Base-by-base conservation (phyloP, 2,329 filamentous ascomycete genomes). In the Dactylellina cionopaga region DNA sequence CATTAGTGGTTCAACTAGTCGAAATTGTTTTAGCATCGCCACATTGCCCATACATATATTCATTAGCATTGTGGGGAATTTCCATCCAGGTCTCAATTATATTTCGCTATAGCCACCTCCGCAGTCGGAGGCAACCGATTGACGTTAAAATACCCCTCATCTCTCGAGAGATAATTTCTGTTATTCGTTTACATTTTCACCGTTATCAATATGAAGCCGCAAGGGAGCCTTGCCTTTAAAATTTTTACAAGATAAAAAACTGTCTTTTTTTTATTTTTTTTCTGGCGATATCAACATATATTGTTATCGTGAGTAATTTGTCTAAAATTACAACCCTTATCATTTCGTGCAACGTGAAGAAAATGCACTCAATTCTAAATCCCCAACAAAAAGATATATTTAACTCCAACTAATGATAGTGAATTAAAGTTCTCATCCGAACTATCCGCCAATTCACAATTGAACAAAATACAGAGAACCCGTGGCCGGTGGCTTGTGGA, bases 381-480 rank as follows among this genome's bases (percentile, higher is more conserved):
- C 5, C 37, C 6, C 22, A 27, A 49, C 10, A 7, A 33, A 33
- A 51, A 25, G 5, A n/a, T 47, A 47, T 25, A 47, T 54, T 37
- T 17, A 41, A 15, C n/a, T 17, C n/a, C n/a, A n/a, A n/a, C n/a
- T n/a, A n/a, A 55, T 27, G 51, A 33, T n/a, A 55, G 33, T 9
- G 10, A 5, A 19, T 15, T 10, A 10, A 31, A 7, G 4, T 5
- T 47, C 24, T 11, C 27, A 24, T 55, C 62, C 62, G 62, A 66
- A 66, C 43, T 58, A 66, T 66, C 62, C 41, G 24, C 17, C 25
- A 19, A 15, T 58, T 58, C 62, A 41, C 43, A 58, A 56, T 58
- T 24, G 5, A 35, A 2, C 2, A 43, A 43, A 33, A 15, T 13
- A 52, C 13, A 19, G 11, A 41, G 25, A 25, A 19, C 11, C 9